Evolutionary conservation across 176 grass and related monocot species (phyloP), one percentile per base, ranked within the genome.

Genomic region (Carex cristatella): DNA sequence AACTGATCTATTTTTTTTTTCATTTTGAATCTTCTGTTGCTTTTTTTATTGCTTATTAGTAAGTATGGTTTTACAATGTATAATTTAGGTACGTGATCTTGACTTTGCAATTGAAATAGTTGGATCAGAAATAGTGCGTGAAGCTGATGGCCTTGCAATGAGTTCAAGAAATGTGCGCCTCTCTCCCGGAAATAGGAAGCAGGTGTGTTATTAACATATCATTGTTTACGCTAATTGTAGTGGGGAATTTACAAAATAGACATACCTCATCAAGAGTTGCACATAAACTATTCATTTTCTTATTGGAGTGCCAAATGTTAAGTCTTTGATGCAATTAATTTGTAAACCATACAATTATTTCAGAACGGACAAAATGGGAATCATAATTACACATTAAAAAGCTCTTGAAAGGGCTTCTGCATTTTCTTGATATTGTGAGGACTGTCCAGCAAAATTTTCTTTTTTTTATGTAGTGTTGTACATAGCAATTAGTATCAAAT

Each of bases 61-160:
- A 79, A 69, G 60, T 85, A 46, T 42, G 51, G 46, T 42, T 7
- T 78, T 44, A 37, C 28, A 53, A 80, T 55, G 30, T 58, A 86
- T 31, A 62, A 91, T 90, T 81, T 88, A 98, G 91, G 93, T 98
- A 85, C 86, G 85, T 18, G 96, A 95, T 83, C 89, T 98, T 61
- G 91, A 95, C 81, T 98, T 94, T 82, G 83, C 90, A n/a, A 64
- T 98, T 63, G 85, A 94, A 83, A 88, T 98, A 80, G 62, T 98
- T 64, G 96, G 96, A 57, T 94, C 91, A 55, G 90, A 95, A 84
- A 95, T 95, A 85, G 79, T 98, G 77, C 88, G 93, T 54, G 96
- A 95, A 92, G 81, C 83, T 83, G 96, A 98, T 88, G 93, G 96
- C 66, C 91, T 95, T 87, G 93, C 96, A 19, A 95, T 98, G 96